Percentiles rank a stretch among this genome's conserved stretches.
Conservation (phyloP, 2,329 filamentous ascomycete genomes). For the Hypoxylon sp. region DNA sequence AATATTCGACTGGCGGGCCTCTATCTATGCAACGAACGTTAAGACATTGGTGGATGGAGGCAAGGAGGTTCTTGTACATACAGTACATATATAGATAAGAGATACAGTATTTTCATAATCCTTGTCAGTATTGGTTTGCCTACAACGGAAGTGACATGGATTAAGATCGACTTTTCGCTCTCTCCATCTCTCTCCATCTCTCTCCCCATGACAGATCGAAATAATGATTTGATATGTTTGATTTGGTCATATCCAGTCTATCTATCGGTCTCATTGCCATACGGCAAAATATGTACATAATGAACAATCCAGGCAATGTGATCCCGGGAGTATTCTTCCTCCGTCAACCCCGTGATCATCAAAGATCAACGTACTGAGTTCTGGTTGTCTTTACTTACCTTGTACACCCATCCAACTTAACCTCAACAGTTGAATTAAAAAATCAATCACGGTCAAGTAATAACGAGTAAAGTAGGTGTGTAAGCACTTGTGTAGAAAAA, state of each 20-base stretch:
- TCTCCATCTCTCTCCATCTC: not conserved
- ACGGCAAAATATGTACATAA: constrained; percentile 4
- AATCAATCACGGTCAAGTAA: not conserved
- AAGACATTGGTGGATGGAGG: constrained; percentile 4
- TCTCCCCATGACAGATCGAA: constrained; percentile 27
- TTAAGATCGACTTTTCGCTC: constrained; percentile 27
- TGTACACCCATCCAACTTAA: not conserved
- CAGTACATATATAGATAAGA: constrained; percentile 11
- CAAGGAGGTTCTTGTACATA: not conserved
- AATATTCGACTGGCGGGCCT: too few relatives aligned
- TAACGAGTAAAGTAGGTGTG: not conserved
- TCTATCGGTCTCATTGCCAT: not conserved
- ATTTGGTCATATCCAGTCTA: constrained; percentile 7
- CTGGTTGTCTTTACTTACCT: not conserved
- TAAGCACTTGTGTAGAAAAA: constrained; percentile 2
- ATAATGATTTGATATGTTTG: constrained; percentile 31
- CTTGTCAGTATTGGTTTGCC: constrained; percentile 21
- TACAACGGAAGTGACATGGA: constrained; percentile 15
- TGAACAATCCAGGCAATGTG: not conserved
- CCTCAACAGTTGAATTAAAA: constrained; percentile 4
- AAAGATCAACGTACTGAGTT: constrained; percentile 10
- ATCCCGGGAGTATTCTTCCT: constrained; percentile 24
- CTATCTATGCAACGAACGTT: constrained; percentile 3
- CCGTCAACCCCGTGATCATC: constrained; percentile 18
- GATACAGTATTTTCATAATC: constrained; percentile 5